Evolutionary conservation across 208 protist genomes (phyloP), one percentile per base, ranked within the genome.

Genomic region (Crithidia sp.): DNA sequence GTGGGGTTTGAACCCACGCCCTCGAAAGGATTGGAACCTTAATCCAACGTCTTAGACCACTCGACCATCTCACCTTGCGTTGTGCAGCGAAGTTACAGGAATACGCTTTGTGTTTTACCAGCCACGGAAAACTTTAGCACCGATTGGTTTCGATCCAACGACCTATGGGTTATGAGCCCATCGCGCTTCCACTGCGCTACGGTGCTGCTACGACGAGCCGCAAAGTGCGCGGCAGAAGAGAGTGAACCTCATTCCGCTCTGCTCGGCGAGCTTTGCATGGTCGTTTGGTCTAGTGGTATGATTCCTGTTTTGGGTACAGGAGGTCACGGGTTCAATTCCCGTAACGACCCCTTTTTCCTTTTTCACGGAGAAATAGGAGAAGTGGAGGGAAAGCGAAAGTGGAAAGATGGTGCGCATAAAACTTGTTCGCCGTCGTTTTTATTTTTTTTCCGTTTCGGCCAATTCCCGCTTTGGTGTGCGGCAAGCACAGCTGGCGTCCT

Each of bases 121-220:
- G 16, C 50, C 52, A 17, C n/a, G 10, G 0, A 91, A 95, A 92
- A 90, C 69, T 17, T 68, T 94, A 96, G 91, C 91, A 96, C 84
- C 92, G 92, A 87, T 93, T 95, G 92, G 92, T 93, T 95, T 96
- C 89, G 92, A 96, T 95, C 92, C 92, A 94, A 92, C 90, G 92
- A 89, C 92, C 92, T 96, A 95, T 95, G 89, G 90, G 90, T 96
- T 96, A 96, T 95, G 90, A 96, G 92, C 90, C 92, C 89, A 95
- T 95, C 92, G 90, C 92, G 90, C 92, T 96, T 87, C 92, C 90
- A 94, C 92, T 96, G 92, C 90, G 92, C 92, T 91, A 96, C 92
- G 90, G 84, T 96, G 91, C 91, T 95, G 76, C 81, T 62, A 28
- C 36, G 0, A 0, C 8, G 0, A 12, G 10, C 44, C 28, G 28